These are phyloP conservation scores for Lactarius hatsudake DNA, from an alignment of 768 basidiomycete genomes.

Conservation along the genomic window DNA sequence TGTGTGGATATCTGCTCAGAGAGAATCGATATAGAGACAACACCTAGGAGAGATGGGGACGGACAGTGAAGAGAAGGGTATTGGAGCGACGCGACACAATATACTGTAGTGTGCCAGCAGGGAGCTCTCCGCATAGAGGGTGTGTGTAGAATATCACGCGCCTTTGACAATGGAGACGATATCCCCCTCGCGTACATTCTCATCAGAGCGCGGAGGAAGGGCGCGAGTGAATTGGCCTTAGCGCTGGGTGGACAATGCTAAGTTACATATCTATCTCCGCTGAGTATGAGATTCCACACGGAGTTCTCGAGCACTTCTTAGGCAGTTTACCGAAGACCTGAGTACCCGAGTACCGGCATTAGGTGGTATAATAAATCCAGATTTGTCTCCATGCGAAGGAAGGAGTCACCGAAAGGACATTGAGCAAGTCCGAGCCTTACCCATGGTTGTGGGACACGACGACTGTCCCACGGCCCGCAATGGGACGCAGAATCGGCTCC, in stretches of 20 bases:
- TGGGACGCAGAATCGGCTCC: not conserved
- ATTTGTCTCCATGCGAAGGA: no score
- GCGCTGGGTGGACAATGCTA: not conserved
- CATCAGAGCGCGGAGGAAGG: not conserved
- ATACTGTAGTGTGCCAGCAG: not conserved
- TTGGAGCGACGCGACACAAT: not conserved
- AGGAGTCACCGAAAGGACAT: not conserved
- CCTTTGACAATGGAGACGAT: no score
- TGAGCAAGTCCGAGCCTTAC: not conserved
- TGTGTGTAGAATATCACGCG: not conserved
- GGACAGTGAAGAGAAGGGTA: not conserved
- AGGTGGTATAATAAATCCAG: no score
- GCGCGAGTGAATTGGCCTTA: not conserved
- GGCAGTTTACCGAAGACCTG: no score
- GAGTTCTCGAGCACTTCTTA: no score
- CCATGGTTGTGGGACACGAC: not conserved
- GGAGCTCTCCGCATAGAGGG: not conserved
- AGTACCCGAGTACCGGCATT: no score
- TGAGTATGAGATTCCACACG: no score
- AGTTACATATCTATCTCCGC: not conserved
- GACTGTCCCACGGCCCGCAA: not conserved
- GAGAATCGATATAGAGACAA: constrained; percentile 1
- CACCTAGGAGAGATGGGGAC: not conserved
- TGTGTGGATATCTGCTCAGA: constrained; percentile 12
- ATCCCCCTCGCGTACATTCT: not conserved